Evolutionary conservation across 2,329 filamentous ascomycete genomes (phyloP).

Genomic region (Hypoxylon sp.): DNA sequence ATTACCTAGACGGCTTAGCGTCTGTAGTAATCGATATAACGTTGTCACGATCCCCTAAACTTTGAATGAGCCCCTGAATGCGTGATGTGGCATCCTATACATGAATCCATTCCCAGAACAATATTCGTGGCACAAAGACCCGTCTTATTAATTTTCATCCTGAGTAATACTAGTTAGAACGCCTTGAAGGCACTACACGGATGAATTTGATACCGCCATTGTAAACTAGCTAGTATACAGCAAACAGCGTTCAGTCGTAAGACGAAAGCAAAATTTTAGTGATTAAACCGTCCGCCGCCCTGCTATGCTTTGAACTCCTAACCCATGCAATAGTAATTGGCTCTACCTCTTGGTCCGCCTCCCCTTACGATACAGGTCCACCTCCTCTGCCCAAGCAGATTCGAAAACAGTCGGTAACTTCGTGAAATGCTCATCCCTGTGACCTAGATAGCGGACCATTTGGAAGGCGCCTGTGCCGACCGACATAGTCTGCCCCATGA

Average conservation of each 20-base stretch:
- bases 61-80: background rate
- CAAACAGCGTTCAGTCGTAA: background rate
- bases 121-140: background rate
- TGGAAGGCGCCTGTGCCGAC: conserved; percentile 94
- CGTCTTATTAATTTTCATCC: background rate
- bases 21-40: background rate
- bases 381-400: conserved; percentile 69
- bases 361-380: conserved; percentile 42
- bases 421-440: conserved; percentile 71
- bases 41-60: background rate
- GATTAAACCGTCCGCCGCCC: background rate
- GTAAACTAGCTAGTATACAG: background rate
- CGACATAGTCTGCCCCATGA: conserved; percentile 95
- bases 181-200: background rate
- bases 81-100: background rate
- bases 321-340: background rate
- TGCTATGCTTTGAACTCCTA: background rate
- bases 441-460: conserved; percentile 82
- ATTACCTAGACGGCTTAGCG: background rate
- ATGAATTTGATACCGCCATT: background rate
- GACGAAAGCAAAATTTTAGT: background rate
- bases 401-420: conserved; percentile 78
- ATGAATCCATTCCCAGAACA: background rate
- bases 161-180: background rate
- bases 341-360: conserved; percentile 35